Base-by-base conservation (phyloP, 2,329 filamentous ascomycete genomes). In the Penicillium sp. region DNA sequence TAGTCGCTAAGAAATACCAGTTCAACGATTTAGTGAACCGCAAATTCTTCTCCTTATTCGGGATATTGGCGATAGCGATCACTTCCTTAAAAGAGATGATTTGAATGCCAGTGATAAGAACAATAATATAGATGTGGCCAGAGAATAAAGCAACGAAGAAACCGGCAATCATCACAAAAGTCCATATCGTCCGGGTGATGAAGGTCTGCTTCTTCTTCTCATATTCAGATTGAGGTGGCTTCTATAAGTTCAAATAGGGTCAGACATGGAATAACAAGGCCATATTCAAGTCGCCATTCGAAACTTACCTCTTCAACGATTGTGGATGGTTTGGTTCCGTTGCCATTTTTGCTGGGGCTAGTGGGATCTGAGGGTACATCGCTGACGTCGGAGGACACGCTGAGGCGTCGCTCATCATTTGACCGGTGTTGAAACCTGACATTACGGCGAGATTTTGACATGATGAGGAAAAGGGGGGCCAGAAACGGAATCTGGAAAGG, bases 131-230 rank as follows among this genome's bases (percentile, higher is more conserved):
- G 73, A 99, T 91, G 77, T 99, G 94, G 58, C 94, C 94, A 68
- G 92, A 90, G 78, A 97, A 95, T 75, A 99, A 89, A 61, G 90
- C 85, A 53, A 84, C 82, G 76, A 97, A 97, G 82, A 99, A 99
- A 68, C 85, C 83, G 51, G 81, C 89, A 66, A 99, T 96, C 94
- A 99, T 99, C 76, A 96, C 87, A 61, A 99, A 87, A 3, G 91
- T 97, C 94, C 94, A 99, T 81, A 97, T 91, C 51, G 93, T 93
- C 68, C 94, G 87, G 36, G 91, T 96, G 69, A 97, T 89, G 79
- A 99, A 97, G 73, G 94, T 96, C 74, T 91, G 88, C 79, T 96
- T 97, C 78, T 99, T 99, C 84, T 97, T 97, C 72, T 97, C 91
- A 74, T 95, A 97, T 59, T 97, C 94, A 64, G 84, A 83, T 43